Evolutionary conservation across 345 rosid genomes (phyloP), one percentile per base, ranked within the genome.

Genomic region (Eutrema heterophyllum): DNA sequence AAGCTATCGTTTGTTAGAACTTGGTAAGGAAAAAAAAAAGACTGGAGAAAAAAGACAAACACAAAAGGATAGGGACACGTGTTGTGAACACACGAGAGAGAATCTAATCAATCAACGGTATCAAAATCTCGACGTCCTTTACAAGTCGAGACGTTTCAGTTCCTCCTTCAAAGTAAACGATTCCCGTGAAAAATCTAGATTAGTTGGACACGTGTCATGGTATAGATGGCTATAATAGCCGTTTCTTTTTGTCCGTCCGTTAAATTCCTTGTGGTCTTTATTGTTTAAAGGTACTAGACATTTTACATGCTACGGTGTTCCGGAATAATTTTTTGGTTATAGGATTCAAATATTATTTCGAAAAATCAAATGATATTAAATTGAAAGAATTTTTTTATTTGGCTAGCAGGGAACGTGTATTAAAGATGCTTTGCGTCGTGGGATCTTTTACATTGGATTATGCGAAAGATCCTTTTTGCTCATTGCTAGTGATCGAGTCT

Each of bases 401-500:
- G 65, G 74, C 57, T 69, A 76, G 27, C 6, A 46, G 0, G 66
- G 38, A 69, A 74, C 5, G 39, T 52, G 16, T 24, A 53, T 45
- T 68, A 76, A 69, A 69, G 75, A 41, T 71, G 57, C 60, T 67
- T 70, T 73, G 57, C 51, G 40, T 39, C 6, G 55, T 68, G 49
- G 83, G 75, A 83, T 78, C 86, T 80, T 78, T 64, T 78, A 80
- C 82, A 56, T 68, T 68, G 74, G 73, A 68, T 75, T 60, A 60
- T 75, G 78, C 68, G 60, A 49, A 33, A 58, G 74, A 56, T 45
- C 21, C 36, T 33, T 72, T 48, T 1, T 38, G 38, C 53, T 40
- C 49, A 26, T 46, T 71, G 53, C 53, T 67, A 29, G 54, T 67
- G 53, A 39, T 70, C 7, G 49, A 24, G 21, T 52, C 26, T 61